Conservation (phyloP, 1,284 basidiomycete species). For the Grifola frondosa region DNA sequence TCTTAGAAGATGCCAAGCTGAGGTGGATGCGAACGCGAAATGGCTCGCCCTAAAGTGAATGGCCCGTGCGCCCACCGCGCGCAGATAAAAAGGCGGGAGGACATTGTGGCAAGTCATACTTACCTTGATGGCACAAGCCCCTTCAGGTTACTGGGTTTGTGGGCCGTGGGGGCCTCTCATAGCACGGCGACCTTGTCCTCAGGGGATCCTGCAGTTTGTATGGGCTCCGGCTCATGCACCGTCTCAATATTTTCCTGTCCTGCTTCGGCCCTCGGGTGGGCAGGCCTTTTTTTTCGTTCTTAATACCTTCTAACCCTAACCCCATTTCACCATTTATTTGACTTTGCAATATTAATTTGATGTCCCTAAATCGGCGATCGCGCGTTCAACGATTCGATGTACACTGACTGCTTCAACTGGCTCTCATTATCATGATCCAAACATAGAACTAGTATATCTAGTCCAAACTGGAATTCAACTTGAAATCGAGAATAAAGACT, state of each 20-base stretch:
- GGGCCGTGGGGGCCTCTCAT: conserved; percentile 20
- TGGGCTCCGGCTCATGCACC: conserved; percentile 34
- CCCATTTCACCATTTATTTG: conserved; percentile 4
- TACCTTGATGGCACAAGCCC: conserved; percentile 22
- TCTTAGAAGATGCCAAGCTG: no score
- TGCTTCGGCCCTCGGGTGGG: conserved; percentile 32
- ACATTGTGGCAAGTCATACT: conserved; percentile 18
- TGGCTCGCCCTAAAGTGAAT: conserved; percentile 13
- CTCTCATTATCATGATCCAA: no score
- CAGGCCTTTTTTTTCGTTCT: conserved; percentile 24
- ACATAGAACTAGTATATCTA: no score
- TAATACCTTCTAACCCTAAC: conserved; percentile 22
- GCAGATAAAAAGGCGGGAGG: conserved; percentile 12
- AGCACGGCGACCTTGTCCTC: conserved; percentile 33
- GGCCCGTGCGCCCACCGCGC: conserved; percentile 22
- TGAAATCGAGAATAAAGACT: no score
- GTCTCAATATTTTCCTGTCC: conserved; percentile 31
- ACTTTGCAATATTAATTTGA: no score
- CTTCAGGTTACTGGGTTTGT: conserved; percentile 16
- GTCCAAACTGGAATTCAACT: no score
- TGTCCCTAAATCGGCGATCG: no score
- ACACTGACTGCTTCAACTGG: no score
- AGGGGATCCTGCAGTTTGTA: conserved; percentile 31
- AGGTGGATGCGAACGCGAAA: no score
- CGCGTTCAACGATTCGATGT: no score